Evolutionary conservation across 345 rosid species (phyloP).

Genomic region (Salix udensis): DNA sequence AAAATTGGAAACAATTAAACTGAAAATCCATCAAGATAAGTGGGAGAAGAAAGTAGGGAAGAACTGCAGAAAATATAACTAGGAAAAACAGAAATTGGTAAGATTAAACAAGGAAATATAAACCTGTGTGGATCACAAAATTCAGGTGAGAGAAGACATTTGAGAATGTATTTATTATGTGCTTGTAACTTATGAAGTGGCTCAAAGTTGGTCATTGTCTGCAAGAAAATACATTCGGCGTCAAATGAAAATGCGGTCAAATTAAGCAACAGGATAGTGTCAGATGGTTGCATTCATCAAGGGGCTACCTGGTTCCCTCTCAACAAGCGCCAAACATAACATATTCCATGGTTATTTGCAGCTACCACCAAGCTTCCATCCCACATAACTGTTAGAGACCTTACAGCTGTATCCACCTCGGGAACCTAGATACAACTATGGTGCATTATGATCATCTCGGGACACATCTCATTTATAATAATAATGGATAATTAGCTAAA

Average conservation of each 20-base stretch:
- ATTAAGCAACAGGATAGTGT: background rate
- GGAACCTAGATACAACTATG: constrained; percentile 50
- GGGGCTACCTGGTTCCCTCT: constrained; percentile 64
- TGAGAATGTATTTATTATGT: constrained; percentile 78
- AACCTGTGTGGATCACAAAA: constrained; percentile 77
- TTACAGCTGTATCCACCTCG: constrained; percentile 86
- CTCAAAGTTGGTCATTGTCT: constrained; percentile 93
- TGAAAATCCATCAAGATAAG: background rate
- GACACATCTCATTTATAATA: background rate
- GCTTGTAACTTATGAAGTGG: constrained; percentile 97
- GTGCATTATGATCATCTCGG: background rate
- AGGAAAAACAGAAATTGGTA: background rate
- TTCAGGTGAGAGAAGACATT: constrained; percentile 90
- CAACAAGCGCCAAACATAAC: constrained; percentile 89
- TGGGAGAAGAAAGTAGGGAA: background rate
- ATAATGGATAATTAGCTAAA: background rate
- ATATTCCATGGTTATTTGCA: constrained; percentile 86
- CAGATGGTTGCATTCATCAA: constrained; percentile 3
- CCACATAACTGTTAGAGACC: constrained; percentile 93
- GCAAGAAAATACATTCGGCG: constrained; percentile 11
- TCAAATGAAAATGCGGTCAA: constrained; percentile 1
- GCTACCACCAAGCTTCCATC: constrained; percentile 97
- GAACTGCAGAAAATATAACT: background rate
- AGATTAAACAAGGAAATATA: constrained; percentile 8
- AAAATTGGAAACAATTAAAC: constrained; percentile 4